These are phyloP conservation scores for Pseudogymnoascus sp. DNA, from an alignment of 2,329 filamentous ascomycete species.

Conservation along the genomic window DNA sequence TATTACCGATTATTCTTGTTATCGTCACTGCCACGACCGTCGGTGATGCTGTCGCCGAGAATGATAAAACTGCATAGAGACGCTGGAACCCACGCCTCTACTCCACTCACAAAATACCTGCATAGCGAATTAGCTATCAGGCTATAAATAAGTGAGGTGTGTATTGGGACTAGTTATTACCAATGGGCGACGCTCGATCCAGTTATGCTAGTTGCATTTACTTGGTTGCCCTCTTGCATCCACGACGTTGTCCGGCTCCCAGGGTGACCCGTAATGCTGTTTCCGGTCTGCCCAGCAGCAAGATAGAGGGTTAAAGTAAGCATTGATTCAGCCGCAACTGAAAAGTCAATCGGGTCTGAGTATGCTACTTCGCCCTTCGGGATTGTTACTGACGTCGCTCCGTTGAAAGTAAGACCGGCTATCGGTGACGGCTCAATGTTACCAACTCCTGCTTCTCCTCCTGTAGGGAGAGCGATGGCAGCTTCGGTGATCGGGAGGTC, in stretches of 20 bases:
- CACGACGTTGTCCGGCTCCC: conserved; percentile 58
- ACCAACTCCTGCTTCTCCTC: conserved; percentile 47
- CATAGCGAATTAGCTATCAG: conserved; percentile 15
- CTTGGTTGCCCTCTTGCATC: conserved; percentile 51
- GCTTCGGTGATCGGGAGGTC: conserved; percentile 55
- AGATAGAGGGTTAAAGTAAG: conserved; percentile 55
- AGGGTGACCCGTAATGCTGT: conserved; percentile 57
- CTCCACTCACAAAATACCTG: conserved; percentile 54
- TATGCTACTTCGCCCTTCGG: conserved; percentile 52
- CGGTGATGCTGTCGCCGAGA: conserved; percentile 62
- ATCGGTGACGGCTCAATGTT: conserved; percentile 47
- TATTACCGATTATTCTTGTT: conserved; percentile 51
- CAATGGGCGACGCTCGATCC: conserved; percentile 35
- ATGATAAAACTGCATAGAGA: conserved; percentile 44
- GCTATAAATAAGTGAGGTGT: background rate
- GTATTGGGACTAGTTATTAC: conserved; percentile 20
- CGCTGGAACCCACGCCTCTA: conserved; percentile 50
- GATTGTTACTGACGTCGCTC: conserved; percentile 44
- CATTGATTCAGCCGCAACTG: conserved; percentile 44
- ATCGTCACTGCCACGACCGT: conserved; percentile 56
- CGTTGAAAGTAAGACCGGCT: conserved; percentile 52
- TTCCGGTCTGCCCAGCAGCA: conserved; percentile 48
- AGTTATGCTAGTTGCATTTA: conserved; percentile 39
- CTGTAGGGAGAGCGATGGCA: conserved; percentile 50
- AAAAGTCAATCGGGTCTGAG: conserved; percentile 55